These are phyloP conservation scores for Epicoccum sorghinum DNA, from an alignment of 2,329 filamentous ascomycete genomes.

Conservation along the genomic window DNA sequence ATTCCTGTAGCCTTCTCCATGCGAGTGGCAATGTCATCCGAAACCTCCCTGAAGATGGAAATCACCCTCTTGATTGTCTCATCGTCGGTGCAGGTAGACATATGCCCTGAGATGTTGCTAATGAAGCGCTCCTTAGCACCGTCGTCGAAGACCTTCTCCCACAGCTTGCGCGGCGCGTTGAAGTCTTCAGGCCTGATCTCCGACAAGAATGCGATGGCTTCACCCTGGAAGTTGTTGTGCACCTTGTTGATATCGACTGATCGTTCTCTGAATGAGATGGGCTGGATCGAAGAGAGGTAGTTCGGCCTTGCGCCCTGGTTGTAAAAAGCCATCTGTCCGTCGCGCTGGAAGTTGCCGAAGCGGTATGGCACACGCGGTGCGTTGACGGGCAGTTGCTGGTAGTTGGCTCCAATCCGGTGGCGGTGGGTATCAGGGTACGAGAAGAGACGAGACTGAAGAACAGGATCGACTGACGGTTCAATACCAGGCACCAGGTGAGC, in stretches of 20 bases:
- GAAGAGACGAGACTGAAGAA: conserved; percentile 72
- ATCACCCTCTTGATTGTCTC: conserved; percentile 70
- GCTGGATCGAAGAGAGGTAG: conserved; percentile 62
- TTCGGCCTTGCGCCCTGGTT: conserved; percentile 67
- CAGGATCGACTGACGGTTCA: conserved; percentile 72
- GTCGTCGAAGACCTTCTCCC: conserved; percentile 68
- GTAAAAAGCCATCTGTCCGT: conserved; percentile 71
- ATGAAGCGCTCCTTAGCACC: conserved; percentile 64
- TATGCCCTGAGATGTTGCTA: conserved; percentile 66
- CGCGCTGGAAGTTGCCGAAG: conserved; percentile 71
- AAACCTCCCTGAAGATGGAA: conserved; percentile 68
- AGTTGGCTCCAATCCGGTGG: conserved; percentile 63
- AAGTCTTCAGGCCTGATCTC: conserved; percentile 61
- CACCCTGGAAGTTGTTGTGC: conserved; percentile 57
- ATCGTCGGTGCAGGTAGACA: conserved; percentile 62
- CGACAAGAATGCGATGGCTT: conserved; percentile 58
- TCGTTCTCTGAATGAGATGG: conserved; percentile 56
- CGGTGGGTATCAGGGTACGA: conserved; percentile 72
- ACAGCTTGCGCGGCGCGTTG: conserved; percentile 62
- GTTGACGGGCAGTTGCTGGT: conserved; percentile 64
- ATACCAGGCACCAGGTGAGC: conserved; percentile 70
- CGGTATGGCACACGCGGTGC: conserved; percentile 62
- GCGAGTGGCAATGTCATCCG: conserved; percentile 61
- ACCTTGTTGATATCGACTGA: conserved; percentile 56
- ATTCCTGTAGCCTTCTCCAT: conserved; percentile 68